Conservation (phyloP, 1,139 yeast species). For the Kurtzmaniella natalensis region DNA sequence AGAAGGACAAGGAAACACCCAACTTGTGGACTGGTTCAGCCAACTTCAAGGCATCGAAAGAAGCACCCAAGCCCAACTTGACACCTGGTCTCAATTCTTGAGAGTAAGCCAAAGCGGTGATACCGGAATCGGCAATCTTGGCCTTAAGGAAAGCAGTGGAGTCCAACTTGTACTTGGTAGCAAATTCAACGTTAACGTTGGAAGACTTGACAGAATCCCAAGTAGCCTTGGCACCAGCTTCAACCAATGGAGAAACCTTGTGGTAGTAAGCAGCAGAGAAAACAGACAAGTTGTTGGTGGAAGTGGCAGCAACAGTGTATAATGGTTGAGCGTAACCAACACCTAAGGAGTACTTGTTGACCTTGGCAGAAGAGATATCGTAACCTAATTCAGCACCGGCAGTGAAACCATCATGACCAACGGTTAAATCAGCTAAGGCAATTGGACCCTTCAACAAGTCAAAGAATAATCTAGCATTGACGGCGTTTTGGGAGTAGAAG, state of each 20-base stretch:
- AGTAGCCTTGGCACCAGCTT: constrained; percentile 97
- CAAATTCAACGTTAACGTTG: constrained; percentile 80
- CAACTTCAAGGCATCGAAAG: constrained; percentile 92
- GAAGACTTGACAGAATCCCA: constrained; percentile 82
- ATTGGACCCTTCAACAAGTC: constrained; percentile 94
- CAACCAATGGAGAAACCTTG: constrained; percentile 84
- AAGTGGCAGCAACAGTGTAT: constrained; percentile 85
- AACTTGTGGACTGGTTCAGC: constrained; percentile 98
- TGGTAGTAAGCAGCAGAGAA: constrained; percentile 98
- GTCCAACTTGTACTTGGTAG: constrained; percentile 92
- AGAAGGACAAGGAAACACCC: constrained; percentile 90
- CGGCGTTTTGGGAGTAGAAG: constrained; percentile 88
- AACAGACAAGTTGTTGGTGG: constrained; percentile 84
- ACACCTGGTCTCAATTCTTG: constrained; percentile 97
- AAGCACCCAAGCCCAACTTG: constrained; percentile 94
- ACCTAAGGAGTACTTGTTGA: constrained; percentile 92
- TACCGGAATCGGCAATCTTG: constrained; percentile 94
- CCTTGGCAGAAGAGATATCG: constrained; percentile 88
- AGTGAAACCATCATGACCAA: constrained; percentile 94
- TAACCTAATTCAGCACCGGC: constrained; percentile 98
- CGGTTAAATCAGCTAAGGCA: constrained; percentile 90
- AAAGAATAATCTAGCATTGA: constrained; percentile 92
- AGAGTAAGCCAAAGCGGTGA: constrained; percentile 91
- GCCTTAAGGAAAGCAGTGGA: constrained; percentile 88
- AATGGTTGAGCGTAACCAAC: constrained; percentile 88